Base-by-base conservation (phyloP, 192 early-diverging fungal genomes). In the Endogone sp. region DNA sequence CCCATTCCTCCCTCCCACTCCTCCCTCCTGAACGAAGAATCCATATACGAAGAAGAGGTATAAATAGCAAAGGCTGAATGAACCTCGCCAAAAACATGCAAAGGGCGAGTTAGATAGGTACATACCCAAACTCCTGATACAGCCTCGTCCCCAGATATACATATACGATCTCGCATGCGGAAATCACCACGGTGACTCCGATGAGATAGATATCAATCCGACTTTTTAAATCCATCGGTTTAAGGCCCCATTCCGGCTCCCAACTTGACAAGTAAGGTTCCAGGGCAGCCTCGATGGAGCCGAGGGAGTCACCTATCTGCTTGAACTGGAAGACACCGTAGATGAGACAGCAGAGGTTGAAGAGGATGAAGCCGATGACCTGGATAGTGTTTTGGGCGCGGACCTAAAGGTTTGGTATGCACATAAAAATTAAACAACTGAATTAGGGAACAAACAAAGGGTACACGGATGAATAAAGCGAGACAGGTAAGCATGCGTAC, bases 321-420 rank as follows among this genome's bases (percentile, higher is more conserved):
- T 71, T 73, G 60, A 86, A 85, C 68, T 92, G 89, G 70, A 92
- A 92, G 26, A 89, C 79, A 4, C 84, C 78, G 78, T 92, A 92
- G 56, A 73, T 73, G 37, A 88, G 85, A 26, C 85, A 85, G 73
- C 80, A 85, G 4, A 84, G n/a, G 68, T 91, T 88, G 80, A 91
- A 91, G 22, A 89, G 29, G n/a, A 91, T 75, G 21, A 89, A 84
- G 2, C 81, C 87, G 68, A 89, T 82, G 59, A 90, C 75, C 65
- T 92, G 87, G 56, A 92, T 91, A 11, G 88, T 90, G 70, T 92
- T 92, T 75, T 90, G 80, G 20, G 86, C 76, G 30, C 77, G 84
- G 0, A 90, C 78, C 90, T 91, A n/a, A n/a, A 77, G n/a, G 62
- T 31, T 49, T 22, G 24, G 22, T 9, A 26, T 59, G 32, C 23